Evolutionary conservation across 2,329 filamentous ascomycete species (phyloP), one percentile per base, ranked within the genome.

Genomic region (Verticillium tricorpus): DNA sequence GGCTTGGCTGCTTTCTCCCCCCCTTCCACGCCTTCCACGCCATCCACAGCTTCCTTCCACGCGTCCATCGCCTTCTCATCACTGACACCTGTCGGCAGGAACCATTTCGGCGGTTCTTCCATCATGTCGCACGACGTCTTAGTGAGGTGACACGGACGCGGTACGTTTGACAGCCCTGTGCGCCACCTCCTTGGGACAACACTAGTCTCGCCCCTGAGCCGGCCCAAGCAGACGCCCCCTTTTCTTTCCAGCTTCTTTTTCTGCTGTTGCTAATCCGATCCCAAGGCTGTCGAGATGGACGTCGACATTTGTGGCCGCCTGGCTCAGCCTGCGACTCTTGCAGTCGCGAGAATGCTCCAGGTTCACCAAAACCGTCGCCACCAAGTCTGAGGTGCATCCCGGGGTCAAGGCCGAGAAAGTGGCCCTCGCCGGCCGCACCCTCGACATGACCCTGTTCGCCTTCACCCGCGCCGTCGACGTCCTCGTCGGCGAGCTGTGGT

Each of bases 371-470:
- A 74, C 71, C 14, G 67, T 74, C 2, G 66, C 72, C 31, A 65
- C 68, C 56, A 71, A 73, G 64, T 66, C 70, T 3, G 69, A 72
- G 45, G 65, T 66, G 15, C 45, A 52, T 19, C 65, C 70, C 14
- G 66, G 64, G 39, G 65, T 64, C n/a, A 64, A 70, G 62, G 67
- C 69, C 60, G 68, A 68, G 54, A 69, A 69, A 15, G 69, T 73
- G 54, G 63, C 60, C 31, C 69, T 75, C 64, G 90, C 88, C 12
- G 92, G 92, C 55, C 86, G 88, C 67, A 94, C 92, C 1, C 82
- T 96, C 63, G 92, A 96, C 71, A 80, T 96, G 35, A 94, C 91
- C 0, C 78, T 96, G n/a, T 94, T 95, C 71, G 86, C 90, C 12
- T 79, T 85, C 56, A 87, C 86, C 12, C 83, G 91, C 67, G 92